Evolutionary conservation across 169 alveolate species (phyloP).

Genomic region (Eimeria sp.): DNA sequence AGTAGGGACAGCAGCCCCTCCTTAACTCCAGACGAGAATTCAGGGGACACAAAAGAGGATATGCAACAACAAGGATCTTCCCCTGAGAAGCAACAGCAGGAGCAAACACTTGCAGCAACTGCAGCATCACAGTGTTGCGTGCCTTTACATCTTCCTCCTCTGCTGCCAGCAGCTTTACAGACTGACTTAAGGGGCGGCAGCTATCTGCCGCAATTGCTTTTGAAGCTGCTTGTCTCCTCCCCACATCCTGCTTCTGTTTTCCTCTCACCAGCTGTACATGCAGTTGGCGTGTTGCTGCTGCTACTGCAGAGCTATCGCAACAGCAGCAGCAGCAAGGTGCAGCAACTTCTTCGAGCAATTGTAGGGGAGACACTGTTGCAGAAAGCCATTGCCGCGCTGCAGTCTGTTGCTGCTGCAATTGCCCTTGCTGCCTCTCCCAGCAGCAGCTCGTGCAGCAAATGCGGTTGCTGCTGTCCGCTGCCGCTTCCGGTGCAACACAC

Average conservation of each 20-base stretch:
- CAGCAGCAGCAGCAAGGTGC: conserved; percentile 57
- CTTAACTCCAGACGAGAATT: background rate
- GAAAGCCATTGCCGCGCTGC: conserved; percentile 29
- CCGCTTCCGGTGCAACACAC: conserved; percentile 40
- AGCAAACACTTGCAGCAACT: background rate
- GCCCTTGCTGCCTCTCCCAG: conserved; percentile 40
- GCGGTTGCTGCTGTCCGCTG: conserved; percentile 64
- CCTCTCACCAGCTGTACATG: conserved; percentile 14
- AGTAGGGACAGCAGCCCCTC: background rate
- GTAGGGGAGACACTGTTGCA: conserved; percentile 36
- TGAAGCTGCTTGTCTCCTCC: conserved; percentile 41
- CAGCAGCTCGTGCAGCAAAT: conserved; percentile 18
- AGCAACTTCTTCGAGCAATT: conserved; percentile 40
- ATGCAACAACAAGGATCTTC: background rate
- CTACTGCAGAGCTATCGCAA: conserved; percentile 62
- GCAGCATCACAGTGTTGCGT: background rate
- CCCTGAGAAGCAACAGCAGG: background rate
- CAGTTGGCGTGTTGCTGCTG: conserved; percentile 54
- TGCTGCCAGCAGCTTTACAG: conserved; percentile 33
- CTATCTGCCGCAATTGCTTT: conserved; percentile 56
- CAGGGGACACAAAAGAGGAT: background rate
- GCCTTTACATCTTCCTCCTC: conserved; percentile 1
- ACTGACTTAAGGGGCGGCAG: conserved; percentile 32
- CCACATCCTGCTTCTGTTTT: conserved; percentile 63
- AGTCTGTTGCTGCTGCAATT: conserved; percentile 29